A percentile compares a stretch with the other conserved stretches of the same genome.
Evolutionary conservation across 495 filamentous ascomycete genomes (phyloP).

Genomic region (Podospora didyma): DNA sequence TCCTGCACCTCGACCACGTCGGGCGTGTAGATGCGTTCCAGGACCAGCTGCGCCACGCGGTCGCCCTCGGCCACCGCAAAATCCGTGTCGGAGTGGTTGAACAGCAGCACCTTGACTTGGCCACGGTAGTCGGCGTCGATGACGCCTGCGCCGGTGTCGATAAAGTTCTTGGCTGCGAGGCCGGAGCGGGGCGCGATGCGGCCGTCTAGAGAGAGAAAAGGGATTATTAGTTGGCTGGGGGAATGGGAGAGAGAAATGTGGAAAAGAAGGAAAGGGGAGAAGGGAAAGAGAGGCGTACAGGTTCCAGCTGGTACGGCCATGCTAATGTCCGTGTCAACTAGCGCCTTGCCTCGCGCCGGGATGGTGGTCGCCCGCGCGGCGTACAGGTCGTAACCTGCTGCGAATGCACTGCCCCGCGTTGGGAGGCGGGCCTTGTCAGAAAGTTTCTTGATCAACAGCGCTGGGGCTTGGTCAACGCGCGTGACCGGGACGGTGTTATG

Average conservation of each 20-base stretch:
- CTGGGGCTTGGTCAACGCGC: conserved; percentile 36
- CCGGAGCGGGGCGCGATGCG: conserved; percentile 89
- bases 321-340: conserved; percentile 85
- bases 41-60: conserved; percentile 84
- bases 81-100: conserved; percentile 82
- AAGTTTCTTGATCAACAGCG: conserved; percentile 83
- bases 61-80: conserved; percentile 83
- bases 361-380: conserved; percentile 68
- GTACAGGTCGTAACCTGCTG: conserved; percentile 90
- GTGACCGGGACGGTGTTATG: conserved; percentile 34
- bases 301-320: conserved; percentile 85
- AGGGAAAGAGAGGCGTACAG: conserved; percentile 51
- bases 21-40: conserved; percentile 91
- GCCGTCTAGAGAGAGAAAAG: conserved; percentile 57
- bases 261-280: not conserved
- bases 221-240: not conserved
- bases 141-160: conserved; percentile 91
- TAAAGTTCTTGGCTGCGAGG: conserved; percentile 87
- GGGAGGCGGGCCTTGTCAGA: conserved; percentile 67
- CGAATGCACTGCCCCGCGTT: conserved; percentile 82
- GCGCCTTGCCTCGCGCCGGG: conserved; percentile 73
- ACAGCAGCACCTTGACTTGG: conserved; percentile 86
- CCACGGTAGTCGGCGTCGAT: conserved; percentile 98
- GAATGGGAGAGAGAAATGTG: not conserved
- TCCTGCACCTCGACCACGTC: conserved; percentile 83